phyloP scores from a whole-genome alignment of 2,329 filamentous ascomycete species.

The Claviceps sorghi region DNA sequence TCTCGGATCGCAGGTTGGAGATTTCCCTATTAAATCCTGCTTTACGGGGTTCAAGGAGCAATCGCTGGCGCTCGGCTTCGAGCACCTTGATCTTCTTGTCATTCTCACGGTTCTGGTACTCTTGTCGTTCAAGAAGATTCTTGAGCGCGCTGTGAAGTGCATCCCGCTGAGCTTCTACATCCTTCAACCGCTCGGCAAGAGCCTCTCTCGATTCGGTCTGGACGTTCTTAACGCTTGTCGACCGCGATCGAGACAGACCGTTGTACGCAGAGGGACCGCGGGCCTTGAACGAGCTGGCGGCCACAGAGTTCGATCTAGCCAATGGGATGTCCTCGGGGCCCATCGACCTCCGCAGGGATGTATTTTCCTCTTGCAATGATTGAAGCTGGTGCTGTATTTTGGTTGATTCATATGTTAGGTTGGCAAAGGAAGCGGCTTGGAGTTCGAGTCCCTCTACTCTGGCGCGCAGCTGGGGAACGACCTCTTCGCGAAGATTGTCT shows the following conservation, averaged over 20 bases:
- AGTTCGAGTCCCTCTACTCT: constrained; percentile 65
- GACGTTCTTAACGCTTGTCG: constrained; percentile 39
- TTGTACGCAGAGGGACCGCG: constrained; percentile 22
- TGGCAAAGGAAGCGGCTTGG: constrained; percentile 57
- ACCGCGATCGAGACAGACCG: constrained; percentile 47
- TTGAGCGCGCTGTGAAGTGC: constrained; percentile 78
- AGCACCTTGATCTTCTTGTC: constrained; percentile 65
- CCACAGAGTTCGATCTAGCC: constrained; percentile 52
- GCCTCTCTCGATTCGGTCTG: constrained; percentile 48
- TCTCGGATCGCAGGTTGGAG: constrained; percentile 62
- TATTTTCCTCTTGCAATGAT: constrained; percentile 52
- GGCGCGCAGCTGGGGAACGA: constrained; percentile 64
- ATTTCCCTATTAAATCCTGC: constrained; percentile 78
- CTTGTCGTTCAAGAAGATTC: constrained; percentile 71
- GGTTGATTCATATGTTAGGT: constrained; percentile 62
- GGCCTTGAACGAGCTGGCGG: constrained; percentile 34
- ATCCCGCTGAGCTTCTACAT: constrained; percentile 86
- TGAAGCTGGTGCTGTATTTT: constrained; percentile 81
- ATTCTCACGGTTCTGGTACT: constrained; percentile 70
- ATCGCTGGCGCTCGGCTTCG: constrained; percentile 63
- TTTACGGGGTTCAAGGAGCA: constrained; percentile 53
- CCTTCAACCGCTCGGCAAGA: constrained; percentile 68
- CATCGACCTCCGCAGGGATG: constrained; percentile 33
- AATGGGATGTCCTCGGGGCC: constrained; percentile 19
- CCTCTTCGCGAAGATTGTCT: constrained; percentile 79